Evolutionary conservation across 2,329 filamentous ascomycete species (phyloP), one percentile per base, ranked within the genome.

Genomic region (Stylonectria norvegica): DNA sequence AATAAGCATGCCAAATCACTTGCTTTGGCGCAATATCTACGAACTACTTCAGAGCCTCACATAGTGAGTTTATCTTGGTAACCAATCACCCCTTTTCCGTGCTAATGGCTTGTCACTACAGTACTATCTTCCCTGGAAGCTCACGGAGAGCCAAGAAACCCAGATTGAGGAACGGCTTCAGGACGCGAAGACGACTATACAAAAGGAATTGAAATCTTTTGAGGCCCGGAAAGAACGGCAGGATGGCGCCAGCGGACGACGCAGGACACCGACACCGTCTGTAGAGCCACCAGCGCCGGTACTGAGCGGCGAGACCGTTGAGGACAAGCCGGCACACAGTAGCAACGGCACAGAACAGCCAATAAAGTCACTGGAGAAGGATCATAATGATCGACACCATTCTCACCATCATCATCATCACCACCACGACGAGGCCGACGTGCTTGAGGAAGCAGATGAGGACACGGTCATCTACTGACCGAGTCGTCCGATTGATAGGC

Each of bases 71-170:
- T 31, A 29, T 5, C 27, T 20, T 30, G 10, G 15, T 15, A 12
- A 6, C 10, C 4, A 25, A 9, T 8, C 14, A 4, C 17, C 20
- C 11, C 15, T 20, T 4, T 28, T 29, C 30, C 20, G 15, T 16
- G 32, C 28, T 49, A 36, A 42, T 17, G 25, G 32, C 36, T 49
- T 19, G 49, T 28, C 12, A 20, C 15, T 11, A 5, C 40, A 95
- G 89, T 91, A 85, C 63, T 96, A 93, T 64, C 82, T 84, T 32
- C 91, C 91, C 1, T 94, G 86, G 84, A 81, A 89, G 53, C 72
- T 86, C 40, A 80, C 79, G 20, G 62, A 70, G 5, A 73, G 78
- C 31, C 85, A 96, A 61, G 79, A 90, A 62, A 76, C 80, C 5
- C 71, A 65, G 9, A 86, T 96, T 58, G 75, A 82, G 32, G 69